Evolutionary conservation across 2,329 filamentous ascomycete species (phyloP).

Genomic region (Lachnellula willkommii): DNA sequence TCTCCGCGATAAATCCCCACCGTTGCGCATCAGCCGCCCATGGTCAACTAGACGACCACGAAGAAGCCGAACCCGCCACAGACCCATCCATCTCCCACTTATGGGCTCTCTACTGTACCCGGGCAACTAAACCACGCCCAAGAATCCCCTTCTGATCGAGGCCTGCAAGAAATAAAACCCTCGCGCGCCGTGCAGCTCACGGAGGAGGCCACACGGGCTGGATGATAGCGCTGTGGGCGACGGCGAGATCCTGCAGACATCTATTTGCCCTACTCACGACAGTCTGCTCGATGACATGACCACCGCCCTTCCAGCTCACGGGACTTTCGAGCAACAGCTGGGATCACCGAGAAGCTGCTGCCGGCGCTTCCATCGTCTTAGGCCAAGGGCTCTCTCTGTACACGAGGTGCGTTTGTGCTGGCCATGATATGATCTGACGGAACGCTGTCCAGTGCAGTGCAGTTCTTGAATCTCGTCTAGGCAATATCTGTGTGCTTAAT

Average conservation of each 20-base stretch:
- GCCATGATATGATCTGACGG: background rate
- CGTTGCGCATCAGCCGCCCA: constrained; percentile 25
- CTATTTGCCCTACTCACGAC: constrained; percentile 35
- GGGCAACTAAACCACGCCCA: constrained; percentile 35
- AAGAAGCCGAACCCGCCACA: constrained; percentile 38
- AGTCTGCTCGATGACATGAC: constrained; percentile 41
- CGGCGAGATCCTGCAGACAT: constrained; percentile 35
- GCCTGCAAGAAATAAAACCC: constrained; percentile 27
- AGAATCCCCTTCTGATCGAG: constrained; percentile 29
- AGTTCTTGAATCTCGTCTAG: too few species aligned
- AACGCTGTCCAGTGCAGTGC: background rate
- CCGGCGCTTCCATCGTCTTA: constrained; percentile 36
- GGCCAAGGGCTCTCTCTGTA: constrained; percentile 30
- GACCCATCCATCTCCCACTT: constrained; percentile 43
- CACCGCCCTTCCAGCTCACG: constrained; percentile 47
- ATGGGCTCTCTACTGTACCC: constrained; percentile 43
- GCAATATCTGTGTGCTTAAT: too few species aligned
- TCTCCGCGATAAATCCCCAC: constrained; percentile 15
- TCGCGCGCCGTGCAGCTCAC: constrained; percentile 31
- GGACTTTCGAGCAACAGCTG: too few species aligned
- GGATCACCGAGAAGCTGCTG: constrained; percentile 39
- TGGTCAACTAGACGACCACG: too few species aligned
- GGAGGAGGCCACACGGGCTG: constrained; percentile 43
- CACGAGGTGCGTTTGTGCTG: constrained; percentile 31
- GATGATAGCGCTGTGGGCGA: constrained; percentile 38